Conservation (phyloP, 495 filamentous ascomycete species). For the Aspergillus ostianus region DNA sequence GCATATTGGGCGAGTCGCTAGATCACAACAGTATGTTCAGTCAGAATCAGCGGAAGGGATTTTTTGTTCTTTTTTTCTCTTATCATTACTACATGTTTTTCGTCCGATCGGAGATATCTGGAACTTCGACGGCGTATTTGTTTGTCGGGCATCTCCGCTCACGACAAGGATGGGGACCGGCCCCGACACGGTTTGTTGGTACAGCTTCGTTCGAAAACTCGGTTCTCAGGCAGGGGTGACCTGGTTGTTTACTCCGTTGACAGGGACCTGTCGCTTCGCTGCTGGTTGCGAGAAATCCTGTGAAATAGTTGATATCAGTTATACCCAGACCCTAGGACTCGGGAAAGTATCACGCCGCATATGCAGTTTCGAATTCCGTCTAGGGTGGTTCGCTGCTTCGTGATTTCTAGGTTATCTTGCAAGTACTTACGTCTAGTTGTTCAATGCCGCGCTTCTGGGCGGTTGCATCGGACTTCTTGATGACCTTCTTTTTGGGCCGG, state of each 20-base stretch:
- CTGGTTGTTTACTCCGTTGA: slow-evolving; percentile 28
- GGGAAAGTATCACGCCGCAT: slow-evolving; percentile 15
- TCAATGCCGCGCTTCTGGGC: slow-evolving; percentile 44
- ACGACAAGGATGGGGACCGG: slow-evolving; percentile 31
- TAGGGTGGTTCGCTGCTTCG: slow-evolving; percentile 16
- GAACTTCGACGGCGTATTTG: slow-evolving; percentile 5
- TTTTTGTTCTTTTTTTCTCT: slow-evolving; percentile 2
- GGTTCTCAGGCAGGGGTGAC: slow-evolving; percentile 37
- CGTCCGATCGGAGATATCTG: slow-evolving; percentile 17
- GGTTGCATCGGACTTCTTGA: slow-evolving; percentile 39
- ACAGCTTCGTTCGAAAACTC: not conserved
- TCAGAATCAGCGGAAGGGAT: slow-evolving; percentile 22
- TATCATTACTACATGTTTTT: slow-evolving; percentile 16
- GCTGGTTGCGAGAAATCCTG: slow-evolving; percentile 34
- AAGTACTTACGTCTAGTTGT: slow-evolving; percentile 48
- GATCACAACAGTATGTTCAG: slow-evolving; percentile 20
- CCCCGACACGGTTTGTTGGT: slow-evolving; percentile 26
- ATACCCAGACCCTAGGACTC: slow-evolving; percentile 27
- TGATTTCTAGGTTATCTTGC: slow-evolving; percentile 24
- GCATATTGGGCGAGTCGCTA: slow-evolving; percentile 18
- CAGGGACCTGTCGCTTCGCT: slow-evolving; percentile 41
- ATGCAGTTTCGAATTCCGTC: slow-evolving; percentile 23
- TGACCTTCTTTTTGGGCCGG: slow-evolving; percentile 61
- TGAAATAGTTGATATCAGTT: slow-evolving; percentile 36
- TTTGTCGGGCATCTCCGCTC: slow-evolving; percentile 11